Evolutionary conservation across 164 flowering plant genomes (phyloP).

Genomic region (Stephania yunnanensis): DNA sequence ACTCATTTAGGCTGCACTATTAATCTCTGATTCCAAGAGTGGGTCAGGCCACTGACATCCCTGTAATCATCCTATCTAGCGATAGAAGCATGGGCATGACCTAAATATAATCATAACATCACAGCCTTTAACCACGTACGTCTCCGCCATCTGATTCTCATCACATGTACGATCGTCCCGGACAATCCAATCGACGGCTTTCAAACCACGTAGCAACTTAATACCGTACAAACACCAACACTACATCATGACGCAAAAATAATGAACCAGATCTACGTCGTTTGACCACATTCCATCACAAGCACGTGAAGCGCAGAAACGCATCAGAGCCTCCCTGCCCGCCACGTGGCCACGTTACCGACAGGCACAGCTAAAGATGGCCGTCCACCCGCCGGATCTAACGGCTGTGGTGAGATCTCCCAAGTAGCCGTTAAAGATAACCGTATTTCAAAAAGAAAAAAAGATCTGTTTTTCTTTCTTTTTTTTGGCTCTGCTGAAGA

Average conservation of each 20-base stretch:
- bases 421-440: slow-evolving; percentile 13
- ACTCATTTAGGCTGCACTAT: not conserved
- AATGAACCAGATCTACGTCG: not conserved
- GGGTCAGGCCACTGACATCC: not conserved
- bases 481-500: slow-evolving; percentile 1
- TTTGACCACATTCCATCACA: not conserved
- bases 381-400: slow-evolving; percentile 3
- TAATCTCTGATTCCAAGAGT: not conserved
- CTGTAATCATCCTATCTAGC: not conserved
- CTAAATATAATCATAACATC: not conserved
- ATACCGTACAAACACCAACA: not conserved
- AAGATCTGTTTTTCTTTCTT: not conserved
- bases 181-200: not conserved
- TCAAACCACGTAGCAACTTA: not conserved
- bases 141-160: not conserved
- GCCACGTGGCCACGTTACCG: slow-evolving; percentile 1
- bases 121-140: not conserved
- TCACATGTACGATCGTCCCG: not conserved
- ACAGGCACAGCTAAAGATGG: not conserved
- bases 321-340: slow-evolving; percentile 1
- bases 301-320: slow-evolving; percentile 8
- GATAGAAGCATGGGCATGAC: not conserved
- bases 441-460: slow-evolving; percentile 16
- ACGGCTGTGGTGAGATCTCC: not conserved
- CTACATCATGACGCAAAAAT: not conserved